Conservation (phyloP, 257 asterid genomes). For the Cynanchum wilfordii region DNA sequence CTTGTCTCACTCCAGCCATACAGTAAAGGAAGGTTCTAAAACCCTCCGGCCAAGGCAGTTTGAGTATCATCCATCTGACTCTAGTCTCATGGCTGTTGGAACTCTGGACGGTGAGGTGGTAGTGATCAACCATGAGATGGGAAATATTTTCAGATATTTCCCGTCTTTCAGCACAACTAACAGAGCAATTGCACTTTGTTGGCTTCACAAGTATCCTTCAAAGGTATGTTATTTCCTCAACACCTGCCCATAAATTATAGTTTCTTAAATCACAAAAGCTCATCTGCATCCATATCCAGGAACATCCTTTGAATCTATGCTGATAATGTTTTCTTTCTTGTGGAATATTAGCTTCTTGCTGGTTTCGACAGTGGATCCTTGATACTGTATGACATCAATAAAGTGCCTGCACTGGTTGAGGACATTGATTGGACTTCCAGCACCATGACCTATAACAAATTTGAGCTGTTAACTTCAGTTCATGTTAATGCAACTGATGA, state of each 20-base stretch:
- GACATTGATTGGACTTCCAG: slow-evolving; percentile 24
- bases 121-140: slow-evolving; percentile 65
- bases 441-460: slow-evolving; percentile 43
- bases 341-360: slow-evolving; percentile 55
- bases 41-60: slow-evolving; percentile 75
- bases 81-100: slow-evolving; percentile 79
- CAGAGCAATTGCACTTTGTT: slow-evolving; percentile 66
- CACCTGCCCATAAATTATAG: not conserved
- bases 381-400: slow-evolving; percentile 62
- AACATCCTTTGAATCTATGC: not conserved
- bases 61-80: slow-evolving; percentile 74
- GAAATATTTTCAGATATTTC: slow-evolving; percentile 32
- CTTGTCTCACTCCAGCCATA: slow-evolving; percentile 26
- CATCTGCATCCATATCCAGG: not conserved
- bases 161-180: slow-evolving; percentile 35
- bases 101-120: slow-evolving; percentile 81
- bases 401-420: slow-evolving; percentile 17
- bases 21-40: slow-evolving; percentile 22
- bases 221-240: slow-evolving; percentile 40
- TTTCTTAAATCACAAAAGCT: not conserved
- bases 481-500: slow-evolving; percentile 75
- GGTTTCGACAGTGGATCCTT: slow-evolving; percentile 70
- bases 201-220: slow-evolving; percentile 68
- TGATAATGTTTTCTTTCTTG: slow-evolving; percentile 19
- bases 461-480: slow-evolving; percentile 76